Percentiles rank a stretch among this genome's conserved stretches.
Evolutionary conservation across 768 basidiomycete species (phyloP).

Genomic region (Trametes elegans): DNA sequence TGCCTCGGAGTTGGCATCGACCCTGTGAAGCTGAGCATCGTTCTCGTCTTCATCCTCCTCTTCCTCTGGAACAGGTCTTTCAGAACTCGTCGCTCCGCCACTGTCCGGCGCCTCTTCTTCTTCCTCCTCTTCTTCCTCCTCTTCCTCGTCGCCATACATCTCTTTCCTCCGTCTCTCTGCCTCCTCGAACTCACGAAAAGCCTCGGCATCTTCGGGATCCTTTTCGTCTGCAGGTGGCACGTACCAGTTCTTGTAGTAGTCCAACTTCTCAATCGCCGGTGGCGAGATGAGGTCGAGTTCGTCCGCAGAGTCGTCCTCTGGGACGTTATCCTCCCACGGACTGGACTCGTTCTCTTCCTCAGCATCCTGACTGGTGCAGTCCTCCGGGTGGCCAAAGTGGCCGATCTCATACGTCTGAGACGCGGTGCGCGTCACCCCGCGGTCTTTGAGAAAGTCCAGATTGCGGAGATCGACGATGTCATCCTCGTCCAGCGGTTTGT

Average conservation of each 20-base stretch:
- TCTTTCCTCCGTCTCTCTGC: slow-evolving; percentile 56
- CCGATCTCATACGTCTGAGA: slow-evolving; percentile 49
- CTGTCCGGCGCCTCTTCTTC: not conserved
- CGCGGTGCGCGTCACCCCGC: slow-evolving; percentile 56
- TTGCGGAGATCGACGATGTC: slow-evolving; percentile 73
- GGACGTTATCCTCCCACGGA: slow-evolving; percentile 41
- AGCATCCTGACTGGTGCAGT: slow-evolving; percentile 40
- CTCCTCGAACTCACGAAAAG: slow-evolving; percentile 64
- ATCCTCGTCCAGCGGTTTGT: slow-evolving; percentile 68
- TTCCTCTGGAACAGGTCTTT: slow-evolving; percentile 5
- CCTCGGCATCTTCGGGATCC: slow-evolving; percentile 55
- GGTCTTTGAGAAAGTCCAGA: slow-evolving; percentile 61
- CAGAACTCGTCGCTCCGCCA: too few relatives aligned
- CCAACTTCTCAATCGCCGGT: slow-evolving; percentile 32
- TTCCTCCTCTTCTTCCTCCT: slow-evolving; percentile 27
- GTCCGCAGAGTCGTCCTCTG: slow-evolving; percentile 41
- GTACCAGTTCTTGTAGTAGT: slow-evolving; percentile 30
- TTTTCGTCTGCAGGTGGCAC: slow-evolving; percentile 44
- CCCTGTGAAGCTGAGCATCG: too few relatives aligned
- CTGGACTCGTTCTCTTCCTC: slow-evolving; percentile 36
- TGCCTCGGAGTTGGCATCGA: too few relatives aligned
- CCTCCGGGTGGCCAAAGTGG: slow-evolving; percentile 38
- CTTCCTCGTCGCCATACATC: slow-evolving; percentile 45
- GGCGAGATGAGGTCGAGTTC: slow-evolving; percentile 54
- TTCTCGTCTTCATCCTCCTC: too few relatives aligned